Base-by-base conservation (phyloP, 2,329 filamentous ascomycete species). In the Plenodomus tracheiphilus region DNA sequence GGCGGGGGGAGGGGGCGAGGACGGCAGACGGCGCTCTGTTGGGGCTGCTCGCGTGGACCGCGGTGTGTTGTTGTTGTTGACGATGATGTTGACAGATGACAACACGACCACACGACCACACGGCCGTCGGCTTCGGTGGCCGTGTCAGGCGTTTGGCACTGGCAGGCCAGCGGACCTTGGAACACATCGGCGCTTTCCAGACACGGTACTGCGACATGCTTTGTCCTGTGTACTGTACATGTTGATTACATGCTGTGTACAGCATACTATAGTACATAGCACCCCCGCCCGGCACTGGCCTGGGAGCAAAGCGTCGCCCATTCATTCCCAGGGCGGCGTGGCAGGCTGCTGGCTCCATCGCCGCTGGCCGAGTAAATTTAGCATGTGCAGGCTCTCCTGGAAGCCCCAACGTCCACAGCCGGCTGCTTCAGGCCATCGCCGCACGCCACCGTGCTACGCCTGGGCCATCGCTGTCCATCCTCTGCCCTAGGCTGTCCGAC, bases 91-190 rank as follows among this genome's bases (percentile, higher is more conserved):
- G n/a, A n/a, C n/a, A n/a, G n/a, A n/a, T n/a, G 17, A 30, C 43
- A 18, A 15, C 39, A 28, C 44, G 13, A 21, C 30, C 45, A 36
- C 8, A 17, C 3, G 6, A 20, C 8, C n/a, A 16, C 32, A 25
- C 15, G 25, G 15, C 4, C 21, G 15, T 36, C 17, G 16, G 18
- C 19, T n/a, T 37, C 32, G 8, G 35, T 13, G 35, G 16, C 35
- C 18, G 16, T 10, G 35, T 20, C 35, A 17, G 19, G 25, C 25
- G 39, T 46, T 46, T 46, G 46, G 5, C 10, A 25, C 5, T 5
- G 22, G 47, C 49, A 51, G 45, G 41, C 39, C 21, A 39, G 20
- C 32, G 34, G 32, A 9, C 28, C 28, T 20, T 41, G 28, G 37
- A 25, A 40, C 17, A 22, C 44, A 39, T 32, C 43, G 28, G 28